Evolutionary conservation across 176 grass and related monocot genomes (phyloP), one percentile per base, ranked within the genome.

Genomic region (Tillandsia leiboldiana): DNA sequence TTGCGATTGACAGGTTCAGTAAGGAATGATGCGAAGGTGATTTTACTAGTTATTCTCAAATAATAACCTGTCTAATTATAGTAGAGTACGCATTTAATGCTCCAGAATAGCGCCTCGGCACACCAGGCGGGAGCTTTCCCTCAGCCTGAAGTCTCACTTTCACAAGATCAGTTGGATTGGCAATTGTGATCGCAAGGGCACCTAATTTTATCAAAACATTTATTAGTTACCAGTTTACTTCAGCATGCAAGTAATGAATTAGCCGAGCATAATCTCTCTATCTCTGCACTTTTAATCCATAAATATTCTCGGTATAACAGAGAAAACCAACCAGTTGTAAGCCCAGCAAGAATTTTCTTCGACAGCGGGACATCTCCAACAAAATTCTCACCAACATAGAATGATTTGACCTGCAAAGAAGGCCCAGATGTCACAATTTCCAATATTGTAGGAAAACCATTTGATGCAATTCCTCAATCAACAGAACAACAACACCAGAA

Each of bases 91-190:
- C 84, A 67, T 97, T 86, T 48, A 97, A 26, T 72, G 94, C 82
- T 12, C 94, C 84, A 12, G 84, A 75, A 65, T 97, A 97, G 53
- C 86, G 89, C 8, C 89, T 79, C 23, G 80, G 84, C 51, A 82
- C 77, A 0, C 94, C 94, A 66, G 89, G 86, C 0, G 75, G 82
- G 63, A 97, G 89, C 51, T 92, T 97, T 2, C 86, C 94, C 82
- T 97, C 89, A 0, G 88, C 62, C 87, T 92, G 94, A 74, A 92
- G 86, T 59, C 94, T 82, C 11, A 92, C 94, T 72, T 97, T 97
- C 48, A 97, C 86, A 59, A 97, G 89, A 82, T 97, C 94, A 15
- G 94, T 97, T 70, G 89, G 94, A 79, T 97, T 97, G 68, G 94
- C 94, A 0, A 97, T 26, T 23, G 50, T 51, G 66, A 97, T 97